phyloP scores from a whole-genome alignment of 2,329 filamentous ascomycete genomes.

The Verticillium klebahnii region DNA sequence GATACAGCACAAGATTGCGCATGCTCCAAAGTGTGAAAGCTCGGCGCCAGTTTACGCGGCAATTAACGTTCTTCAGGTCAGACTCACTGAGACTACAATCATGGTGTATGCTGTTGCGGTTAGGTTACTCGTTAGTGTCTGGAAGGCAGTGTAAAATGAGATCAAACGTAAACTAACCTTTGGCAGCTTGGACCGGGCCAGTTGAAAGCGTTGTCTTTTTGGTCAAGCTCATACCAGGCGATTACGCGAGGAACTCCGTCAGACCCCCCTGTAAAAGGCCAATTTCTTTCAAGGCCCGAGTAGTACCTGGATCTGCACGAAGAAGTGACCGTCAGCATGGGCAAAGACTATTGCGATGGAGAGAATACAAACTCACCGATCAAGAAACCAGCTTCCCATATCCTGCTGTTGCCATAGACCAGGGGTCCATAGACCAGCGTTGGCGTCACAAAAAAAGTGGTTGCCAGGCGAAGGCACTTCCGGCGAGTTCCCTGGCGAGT shows the following conservation, averaged over 20 bases:
- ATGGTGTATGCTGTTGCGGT: not conserved
- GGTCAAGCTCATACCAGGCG: not conserved
- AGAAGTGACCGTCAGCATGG: not conserved
- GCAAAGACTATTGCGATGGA: not conserved
- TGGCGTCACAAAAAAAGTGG: conserved; percentile 3
- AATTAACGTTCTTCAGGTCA: not conserved
- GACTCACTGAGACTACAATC: not conserved
- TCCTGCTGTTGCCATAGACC: not conserved
- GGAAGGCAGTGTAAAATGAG: not conserved
- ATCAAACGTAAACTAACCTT: not conserved
- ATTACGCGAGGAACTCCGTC: conserved; percentile 5
- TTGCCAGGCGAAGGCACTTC: not conserved
- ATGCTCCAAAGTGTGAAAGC: conserved; percentile 5
- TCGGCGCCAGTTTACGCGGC: not conserved
- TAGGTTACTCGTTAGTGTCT: too few species aligned
- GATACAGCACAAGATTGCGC: conserved; percentile 2
- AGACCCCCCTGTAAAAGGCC: not conserved
- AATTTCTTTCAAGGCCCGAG: not conserved
- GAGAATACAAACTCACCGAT: not conserved
- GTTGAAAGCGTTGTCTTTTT: conserved; percentile 1
- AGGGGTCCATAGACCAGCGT: not conserved
- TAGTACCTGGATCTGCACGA: not conserved
- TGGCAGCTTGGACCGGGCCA: not conserved
- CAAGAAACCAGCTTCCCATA: conserved; percentile 2
- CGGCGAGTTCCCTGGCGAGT: not conserved